Evolutionary conservation across 495 filamentous ascomycete species (phyloP).

Genomic region (Penicillium robsamsonii): DNA sequence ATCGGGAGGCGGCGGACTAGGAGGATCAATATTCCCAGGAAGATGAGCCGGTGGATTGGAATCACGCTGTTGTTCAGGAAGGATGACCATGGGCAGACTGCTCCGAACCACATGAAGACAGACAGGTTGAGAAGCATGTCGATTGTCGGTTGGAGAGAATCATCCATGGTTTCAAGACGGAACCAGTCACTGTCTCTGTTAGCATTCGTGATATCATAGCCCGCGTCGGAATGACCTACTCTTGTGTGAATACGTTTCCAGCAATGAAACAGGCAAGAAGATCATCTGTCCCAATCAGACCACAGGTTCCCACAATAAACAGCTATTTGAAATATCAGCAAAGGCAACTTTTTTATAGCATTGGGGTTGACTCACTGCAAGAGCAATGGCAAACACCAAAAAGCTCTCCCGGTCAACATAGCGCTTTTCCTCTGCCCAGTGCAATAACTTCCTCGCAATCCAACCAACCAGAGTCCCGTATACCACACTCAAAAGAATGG

Average conservation of each 20-base stretch:
- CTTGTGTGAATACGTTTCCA: conserved; percentile 87
- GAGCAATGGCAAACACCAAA: conserved; percentile 80
- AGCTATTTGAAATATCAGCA: conserved; percentile 39
- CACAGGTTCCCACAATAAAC: conserved; percentile 83
- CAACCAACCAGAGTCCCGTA: conserved; percentile 80
- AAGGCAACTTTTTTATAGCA: background rate
- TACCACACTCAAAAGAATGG: conserved; percentile 70
- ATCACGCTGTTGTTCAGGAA: conserved; percentile 69
- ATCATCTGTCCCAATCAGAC: conserved; percentile 88
- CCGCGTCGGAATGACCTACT: conserved; percentile 40
- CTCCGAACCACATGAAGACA: conserved; percentile 90
- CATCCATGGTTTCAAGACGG: conserved; percentile 80
- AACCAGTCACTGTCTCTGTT: conserved; percentile 70
- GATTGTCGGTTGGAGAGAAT: conserved; percentile 86
- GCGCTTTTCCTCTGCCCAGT: conserved; percentile 77
- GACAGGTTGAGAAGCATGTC: conserved; percentile 84
- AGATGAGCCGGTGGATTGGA: conserved; percentile 73
- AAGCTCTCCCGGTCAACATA: conserved; percentile 92
- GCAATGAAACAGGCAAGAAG: conserved; percentile 92
- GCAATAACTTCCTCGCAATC: conserved; percentile 75
- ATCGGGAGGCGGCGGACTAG: conserved; percentile 76
- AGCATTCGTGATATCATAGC: conserved; percentile 5
- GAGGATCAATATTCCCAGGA: conserved; percentile 76
- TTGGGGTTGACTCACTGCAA: conserved; percentile 59
- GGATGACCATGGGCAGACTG: conserved; percentile 76